Percentiles rank a stretch among this genome's conserved stretches.
phyloP scores from a whole-genome alignment of 2,329 filamentous ascomycete species.

The Aphanocladium album region DNA sequence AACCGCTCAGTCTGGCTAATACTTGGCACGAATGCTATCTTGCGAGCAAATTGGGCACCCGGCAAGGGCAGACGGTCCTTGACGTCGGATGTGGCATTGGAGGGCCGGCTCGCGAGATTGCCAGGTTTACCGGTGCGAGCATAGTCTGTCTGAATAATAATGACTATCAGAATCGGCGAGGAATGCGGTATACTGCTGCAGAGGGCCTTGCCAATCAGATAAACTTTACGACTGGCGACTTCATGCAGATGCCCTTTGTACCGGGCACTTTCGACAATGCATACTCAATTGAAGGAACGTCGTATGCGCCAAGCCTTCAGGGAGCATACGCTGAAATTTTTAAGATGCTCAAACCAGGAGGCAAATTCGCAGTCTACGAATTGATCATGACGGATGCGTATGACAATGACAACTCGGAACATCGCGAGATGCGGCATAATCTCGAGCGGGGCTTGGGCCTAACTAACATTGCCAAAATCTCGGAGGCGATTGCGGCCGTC shows the following conservation, averaged over 20 bases:
- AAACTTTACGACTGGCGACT: constrained; percentile 82
- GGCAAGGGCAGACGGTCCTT: constrained; percentile 81
- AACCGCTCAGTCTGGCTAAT: constrained; percentile 85
- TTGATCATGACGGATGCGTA: constrained; percentile 97
- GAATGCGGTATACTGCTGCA: constrained; percentile 76
- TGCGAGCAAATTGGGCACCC: constrained; percentile 78
- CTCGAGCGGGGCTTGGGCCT: constrained; percentile 94
- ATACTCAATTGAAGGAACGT: constrained; percentile 91
- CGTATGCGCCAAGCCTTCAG: constrained; percentile 80
- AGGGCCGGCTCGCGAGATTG: constrained; percentile 93
- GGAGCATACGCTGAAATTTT: constrained; percentile 89
- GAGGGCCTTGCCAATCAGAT: constrained; percentile 77
- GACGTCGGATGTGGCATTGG: constrained; percentile 97
- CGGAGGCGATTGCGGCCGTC: constrained; percentile 73
- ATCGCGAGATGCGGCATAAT: constrained; percentile 79
- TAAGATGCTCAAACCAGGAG: constrained; percentile 89
- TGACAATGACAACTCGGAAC: constrained; percentile 75
- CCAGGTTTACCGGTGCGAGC: constrained; percentile 87
- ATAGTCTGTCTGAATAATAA: constrained; percentile 67
- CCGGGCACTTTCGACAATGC: constrained; percentile 87
- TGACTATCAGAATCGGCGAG: constrained; percentile 92
- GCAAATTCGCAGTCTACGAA: constrained; percentile 90
- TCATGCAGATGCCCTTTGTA: constrained; percentile 81
- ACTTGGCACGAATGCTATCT: constrained; percentile 97
- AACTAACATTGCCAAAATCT: constrained; percentile 85